A percentile compares a stretch with the other conserved stretches of the same genome.
Evolutionary conservation across 2,329 filamentous ascomycete species (phyloP).

Genomic region (Aspergillus sp.): DNA sequence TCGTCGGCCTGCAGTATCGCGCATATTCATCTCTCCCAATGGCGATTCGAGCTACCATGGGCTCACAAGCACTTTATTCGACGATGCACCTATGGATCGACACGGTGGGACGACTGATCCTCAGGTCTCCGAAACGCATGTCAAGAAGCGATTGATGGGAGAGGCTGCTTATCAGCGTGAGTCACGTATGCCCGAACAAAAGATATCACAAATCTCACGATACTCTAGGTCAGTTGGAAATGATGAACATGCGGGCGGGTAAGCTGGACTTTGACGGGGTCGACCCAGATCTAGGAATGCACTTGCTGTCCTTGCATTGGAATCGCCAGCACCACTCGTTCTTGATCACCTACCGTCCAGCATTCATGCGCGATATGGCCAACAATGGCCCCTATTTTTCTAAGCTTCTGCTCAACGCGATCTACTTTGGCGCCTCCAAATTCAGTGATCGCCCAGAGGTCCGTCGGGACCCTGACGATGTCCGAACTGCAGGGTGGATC

Average conservation of each 20-base stretch:
- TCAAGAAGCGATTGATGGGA: conserved; percentile 48
- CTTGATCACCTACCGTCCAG: conserved; percentile 53
- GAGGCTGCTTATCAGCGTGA: conserved; percentile 48
- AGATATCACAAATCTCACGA: background rate
- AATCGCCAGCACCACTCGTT: conserved; percentile 54
- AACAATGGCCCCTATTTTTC: conserved; percentile 51
- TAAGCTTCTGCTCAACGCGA: conserved; percentile 53
- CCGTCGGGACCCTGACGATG: conserved; percentile 47
- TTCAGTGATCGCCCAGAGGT: conserved; percentile 49
- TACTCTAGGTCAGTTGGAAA: conserved; percentile 47
- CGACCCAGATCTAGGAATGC: conserved; percentile 52
- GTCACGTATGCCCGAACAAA: too few species aligned
- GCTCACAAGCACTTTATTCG: background rate
- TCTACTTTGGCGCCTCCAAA: conserved; percentile 48
- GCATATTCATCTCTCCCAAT: conserved; percentile 26
- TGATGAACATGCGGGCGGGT: conserved; percentile 45
- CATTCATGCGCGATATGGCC: conserved; percentile 54
- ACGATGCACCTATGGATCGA: conserved; percentile 4
- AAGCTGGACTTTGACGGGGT: conserved; percentile 58
- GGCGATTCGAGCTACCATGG: conserved; percentile 18
- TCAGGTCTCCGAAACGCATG: conserved; percentile 14
- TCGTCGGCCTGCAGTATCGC: conserved; percentile 6
- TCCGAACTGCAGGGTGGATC: conserved; percentile 49
- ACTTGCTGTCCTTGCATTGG: conserved; percentile 54
- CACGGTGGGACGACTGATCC: background rate